Evolutionary conservation across 768 basidiomycete genomes (phyloP), one percentile per base, ranked within the genome.

Genomic region (Suillus luteus): DNA sequence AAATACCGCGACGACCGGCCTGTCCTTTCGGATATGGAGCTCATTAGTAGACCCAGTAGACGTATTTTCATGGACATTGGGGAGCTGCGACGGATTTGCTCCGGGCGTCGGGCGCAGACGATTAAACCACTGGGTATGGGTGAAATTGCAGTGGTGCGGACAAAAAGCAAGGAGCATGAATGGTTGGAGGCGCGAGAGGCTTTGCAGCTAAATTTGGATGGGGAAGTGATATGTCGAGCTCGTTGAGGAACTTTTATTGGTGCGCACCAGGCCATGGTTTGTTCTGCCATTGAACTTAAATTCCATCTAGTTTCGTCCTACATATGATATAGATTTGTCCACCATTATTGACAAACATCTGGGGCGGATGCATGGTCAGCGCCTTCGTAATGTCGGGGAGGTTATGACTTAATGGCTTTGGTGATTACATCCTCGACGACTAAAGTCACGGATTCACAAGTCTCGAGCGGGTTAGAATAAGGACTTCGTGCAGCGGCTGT

Each of bases 111-210:
- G 63, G 92, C 90, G 9, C 87, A 92, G 73, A 88, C 86, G 11
- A 83, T 97, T 14, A 86, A 86, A 64, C 94, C 96, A 0, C 80
- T 99, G 61, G 89, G 90, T 0, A 86, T 99, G 82, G 96, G 97
- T 19, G 97, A 99, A 79, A 86, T 99, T 67, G 91, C 92, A 24
- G 85, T 99, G 11, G 86, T 99, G 19, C 83, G 80, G 76, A 94
- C 91, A 58, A 82, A 81, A 68, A 83, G 81, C 69, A 85, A 79
- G 77, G 87, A 91, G 72, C 79, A 91, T 65, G 88, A 90, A 72
- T 98, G 92, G 88, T 68, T 97, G 70, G 96, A 99, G 75, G 96
- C 95, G 7, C 82, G 96, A 75, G 96, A 99, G 76, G 96, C 96
- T 6, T 75, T 96, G 71, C 81, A 86, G 75, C 73, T 93, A 71